Percentiles rank a stretch among this genome's conserved stretches.
Conservation (phyloP, 2,329 filamentous ascomycete species). For the Grosmannia serpens region DNA sequence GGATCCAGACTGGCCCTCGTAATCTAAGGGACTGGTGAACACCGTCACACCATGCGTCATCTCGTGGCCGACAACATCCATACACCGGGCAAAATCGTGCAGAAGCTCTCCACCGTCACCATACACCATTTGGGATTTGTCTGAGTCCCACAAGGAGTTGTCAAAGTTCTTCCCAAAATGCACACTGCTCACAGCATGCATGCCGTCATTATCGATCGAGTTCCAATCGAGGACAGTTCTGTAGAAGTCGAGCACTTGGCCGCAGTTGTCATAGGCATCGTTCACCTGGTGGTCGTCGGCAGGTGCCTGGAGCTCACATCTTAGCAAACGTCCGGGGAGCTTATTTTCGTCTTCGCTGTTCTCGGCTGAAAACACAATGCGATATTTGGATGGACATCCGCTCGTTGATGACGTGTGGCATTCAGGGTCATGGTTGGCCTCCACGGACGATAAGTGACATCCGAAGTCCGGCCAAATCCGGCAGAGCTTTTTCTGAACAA, state of each 20-base stretch:
- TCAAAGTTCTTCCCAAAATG: slow-evolving; percentile 38
- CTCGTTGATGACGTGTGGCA: not conserved
- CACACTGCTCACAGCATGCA: slow-evolving; percentile 38
- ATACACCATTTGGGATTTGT: slow-evolving; percentile 40
- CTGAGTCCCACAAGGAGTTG: slow-evolving; percentile 43
- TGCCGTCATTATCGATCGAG: slow-evolving; percentile 39
- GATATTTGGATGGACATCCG: not conserved
- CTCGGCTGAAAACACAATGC: slow-evolving; percentile 25
- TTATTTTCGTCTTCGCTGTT: slow-evolving; percentile 22
- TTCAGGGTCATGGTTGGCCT: not conserved
- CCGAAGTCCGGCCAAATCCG: not conserved
- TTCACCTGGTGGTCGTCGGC: slow-evolving; percentile 32
- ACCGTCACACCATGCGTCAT: slow-evolving; percentile 44
- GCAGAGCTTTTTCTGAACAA: no score
- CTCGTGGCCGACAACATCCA: slow-evolving; percentile 48
- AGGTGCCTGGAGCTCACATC: slow-evolving; percentile 29
- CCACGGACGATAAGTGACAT: not conserved
- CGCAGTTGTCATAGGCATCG: slow-evolving; percentile 38
- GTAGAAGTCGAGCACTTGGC: slow-evolving; percentile 38
- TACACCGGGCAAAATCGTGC: slow-evolving; percentile 36
- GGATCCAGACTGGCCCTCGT: slow-evolving; percentile 39
- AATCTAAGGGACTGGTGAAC: slow-evolving; percentile 36
- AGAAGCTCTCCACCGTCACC: slow-evolving; percentile 42
- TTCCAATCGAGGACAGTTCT: slow-evolving; percentile 35
- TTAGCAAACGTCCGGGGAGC: slow-evolving; percentile 31